A percentile compares a stretch with the other conserved stretches of the same genome.
Conservation (phyloP, 1,139 yeast species). For the Yamadazyma atlantica region DNA sequence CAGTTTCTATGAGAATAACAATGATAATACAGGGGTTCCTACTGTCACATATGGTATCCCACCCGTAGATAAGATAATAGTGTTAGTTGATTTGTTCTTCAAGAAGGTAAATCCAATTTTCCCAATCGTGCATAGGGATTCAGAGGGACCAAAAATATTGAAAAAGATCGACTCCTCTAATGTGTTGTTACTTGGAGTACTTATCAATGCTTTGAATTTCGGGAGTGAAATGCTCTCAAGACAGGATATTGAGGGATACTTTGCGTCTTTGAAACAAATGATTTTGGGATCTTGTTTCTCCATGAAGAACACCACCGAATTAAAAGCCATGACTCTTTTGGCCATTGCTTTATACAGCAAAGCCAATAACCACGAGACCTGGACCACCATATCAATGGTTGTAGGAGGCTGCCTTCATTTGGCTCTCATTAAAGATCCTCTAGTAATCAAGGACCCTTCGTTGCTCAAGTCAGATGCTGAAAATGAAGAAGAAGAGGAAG, state of each 20-base stretch:
- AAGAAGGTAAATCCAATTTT: constrained; percentile 15
- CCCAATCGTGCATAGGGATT: constrained; percentile 15
- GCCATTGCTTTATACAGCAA: constrained; percentile 25
- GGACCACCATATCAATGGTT: constrained; percentile 23
- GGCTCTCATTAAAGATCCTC: constrained; percentile 12
- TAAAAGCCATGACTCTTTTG: constrained; percentile 24
- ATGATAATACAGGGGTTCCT: not conserved
- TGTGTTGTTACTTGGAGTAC: constrained; percentile 12
- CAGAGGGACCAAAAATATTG: constrained; percentile 8
- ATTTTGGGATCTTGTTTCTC: constrained; percentile 22
- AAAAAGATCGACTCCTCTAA: constrained; percentile 8
- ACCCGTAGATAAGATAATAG: constrained; percentile 9
- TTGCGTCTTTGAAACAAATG: constrained; percentile 12
- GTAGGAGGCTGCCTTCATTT: constrained; percentile 16
- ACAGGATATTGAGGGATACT: constrained; percentile 10
- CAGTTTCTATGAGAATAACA: not conserved
- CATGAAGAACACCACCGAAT: constrained; percentile 20
- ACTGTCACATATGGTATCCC: constrained; percentile 8
- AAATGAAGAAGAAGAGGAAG: constrained; percentile 1
- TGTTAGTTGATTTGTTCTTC: constrained; percentile 15
- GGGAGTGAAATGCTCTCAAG: constrained; percentile 5
- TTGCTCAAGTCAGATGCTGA: not conserved
- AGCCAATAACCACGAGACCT: constrained; percentile 25
- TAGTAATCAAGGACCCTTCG: constrained; percentile 2
- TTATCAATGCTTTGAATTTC: constrained; percentile 10